Conservation (phyloP, 345 rosid species). For the Hibiscus trionum region DNA sequence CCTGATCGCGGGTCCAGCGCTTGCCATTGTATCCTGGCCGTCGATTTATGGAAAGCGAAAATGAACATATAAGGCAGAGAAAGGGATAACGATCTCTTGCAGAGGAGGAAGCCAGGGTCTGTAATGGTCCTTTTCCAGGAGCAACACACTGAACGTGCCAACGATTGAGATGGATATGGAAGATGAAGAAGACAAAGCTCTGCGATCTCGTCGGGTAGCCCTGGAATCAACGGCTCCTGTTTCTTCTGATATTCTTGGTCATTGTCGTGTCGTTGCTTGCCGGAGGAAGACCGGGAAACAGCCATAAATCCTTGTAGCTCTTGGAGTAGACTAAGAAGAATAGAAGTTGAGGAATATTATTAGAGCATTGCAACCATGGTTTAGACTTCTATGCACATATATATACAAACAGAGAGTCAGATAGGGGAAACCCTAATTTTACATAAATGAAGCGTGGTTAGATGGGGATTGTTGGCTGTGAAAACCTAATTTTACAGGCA, state of each 20-base stretch:
- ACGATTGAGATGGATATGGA: constrained; percentile 54
- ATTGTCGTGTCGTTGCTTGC: neutral
- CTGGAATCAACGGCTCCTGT: constrained; percentile 49
- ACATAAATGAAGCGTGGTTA: neutral
- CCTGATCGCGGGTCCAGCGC: constrained; percentile 50
- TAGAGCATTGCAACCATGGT: neutral
- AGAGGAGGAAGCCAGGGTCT: constrained; percentile 36
- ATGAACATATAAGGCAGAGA: constrained; percentile 51
- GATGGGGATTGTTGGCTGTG: neutral
- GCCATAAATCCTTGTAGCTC: neutral
- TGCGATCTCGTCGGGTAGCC: constrained; percentile 58
- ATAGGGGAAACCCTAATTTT: no score
- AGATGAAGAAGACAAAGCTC: constrained; percentile 60
- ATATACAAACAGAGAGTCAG: neutral
- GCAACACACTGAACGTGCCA: constrained; percentile 51
- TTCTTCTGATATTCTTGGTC: constrained; percentile 4
- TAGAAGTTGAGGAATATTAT: neutral
- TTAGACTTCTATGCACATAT: neutral
- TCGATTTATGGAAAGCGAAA: constrained; percentile 48
- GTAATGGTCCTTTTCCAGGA: constrained; percentile 55
- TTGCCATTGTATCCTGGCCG: constrained; percentile 66
- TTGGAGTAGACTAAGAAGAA: neutral
- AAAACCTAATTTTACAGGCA: neutral
- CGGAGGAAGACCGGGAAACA: neutral
- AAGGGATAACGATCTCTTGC: constrained; percentile 39